Evolutionary conservation across 2,329 filamentous ascomycete genomes (phyloP), one percentile per base, ranked within the genome.

Genomic region (Setomelanomma holmii): DNA sequence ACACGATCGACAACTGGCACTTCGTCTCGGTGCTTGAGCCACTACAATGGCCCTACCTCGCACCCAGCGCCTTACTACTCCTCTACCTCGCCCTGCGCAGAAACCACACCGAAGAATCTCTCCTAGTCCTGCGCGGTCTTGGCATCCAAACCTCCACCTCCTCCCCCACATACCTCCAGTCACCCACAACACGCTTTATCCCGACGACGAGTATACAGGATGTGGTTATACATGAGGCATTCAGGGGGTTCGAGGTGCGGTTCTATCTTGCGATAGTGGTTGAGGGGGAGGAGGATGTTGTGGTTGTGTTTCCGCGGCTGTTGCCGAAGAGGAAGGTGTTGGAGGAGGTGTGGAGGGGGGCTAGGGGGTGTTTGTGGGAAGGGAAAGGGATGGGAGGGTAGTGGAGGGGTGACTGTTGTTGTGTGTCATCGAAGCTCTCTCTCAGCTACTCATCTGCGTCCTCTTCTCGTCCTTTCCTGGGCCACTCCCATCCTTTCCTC

Each of bases 211-310:
- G 91, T 75, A 96, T 99, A 51, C 90, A 90, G 70, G 95, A 99
- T 72, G 88, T 99, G 50, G 86, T 97, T 47, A 90, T 99, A 44
- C 92, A 97, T 72, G 95, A 99, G 79, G 95, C 93, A 3, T 98
- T 98, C 75, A 86, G 86, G 51, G 93, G 93, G 0, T 96, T 97
- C 68, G 91, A 93, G 76, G 92, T 98, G 30, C 80, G 88, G 35
- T 96, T 93, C 69, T 97, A 96, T 69, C 79, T 99, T 7, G 86
- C 91, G 4, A 90, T 98, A 23, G 89, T 98, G 46, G 91, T 98
- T 16, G 89, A 96, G 63, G 92, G 88, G 2, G 93, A 98, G 76
- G 84, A 88, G 47, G 88, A 95, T 60, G 84, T 96, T 4, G 90
- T 98, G 0, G 93, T 99, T n/a, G 92, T 98, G 3, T 99, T 99